phyloP scores from a whole-genome alignment of 2,329 filamentous ascomycete genomes.

The Cercospora sojina region DNA sequence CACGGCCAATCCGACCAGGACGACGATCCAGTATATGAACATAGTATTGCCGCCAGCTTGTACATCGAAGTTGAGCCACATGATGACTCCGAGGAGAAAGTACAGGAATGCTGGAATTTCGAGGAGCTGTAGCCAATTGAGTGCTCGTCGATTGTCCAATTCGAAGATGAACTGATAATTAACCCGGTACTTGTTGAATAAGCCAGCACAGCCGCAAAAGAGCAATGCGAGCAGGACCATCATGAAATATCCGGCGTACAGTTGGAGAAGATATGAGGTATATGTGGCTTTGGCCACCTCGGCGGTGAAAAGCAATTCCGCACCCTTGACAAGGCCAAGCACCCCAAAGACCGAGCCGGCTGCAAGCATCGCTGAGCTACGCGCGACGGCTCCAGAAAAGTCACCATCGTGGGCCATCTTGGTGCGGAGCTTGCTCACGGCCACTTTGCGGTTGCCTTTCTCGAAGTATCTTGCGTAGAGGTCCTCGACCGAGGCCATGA shows the following conservation, averaged over 20 bases:
- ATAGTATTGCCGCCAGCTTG: conserved; percentile 61
- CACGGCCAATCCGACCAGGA: conserved; percentile 69
- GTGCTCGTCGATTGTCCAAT: conserved; percentile 74
- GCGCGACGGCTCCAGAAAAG: conserved; percentile 59
- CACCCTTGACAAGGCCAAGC: conserved; percentile 45
- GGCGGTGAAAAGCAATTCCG: conserved; percentile 17
- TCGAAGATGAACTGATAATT: conserved; percentile 92
- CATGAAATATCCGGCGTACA: conserved; percentile 91
- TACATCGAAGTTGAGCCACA: conserved; percentile 85
- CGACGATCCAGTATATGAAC: conserved; percentile 82
- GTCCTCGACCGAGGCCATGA: conserved; percentile 81
- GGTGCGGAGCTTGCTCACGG: conserved; percentile 79
- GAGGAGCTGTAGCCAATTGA: conserved; percentile 86
- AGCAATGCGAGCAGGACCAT: conserved; percentile 74
- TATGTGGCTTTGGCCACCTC: conserved; percentile 30
- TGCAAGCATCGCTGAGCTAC: conserved; percentile 52
- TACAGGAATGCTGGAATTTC: conserved; percentile 85
- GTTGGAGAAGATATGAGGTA: conserved; percentile 50
- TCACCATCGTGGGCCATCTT: conserved; percentile 61
- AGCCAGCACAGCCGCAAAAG: conserved; percentile 80
- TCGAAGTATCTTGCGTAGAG: conserved; percentile 95
- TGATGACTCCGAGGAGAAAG: conserved; percentile 70
- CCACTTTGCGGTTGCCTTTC: conserved; percentile 86
- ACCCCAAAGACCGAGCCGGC: conserved; percentile 46
- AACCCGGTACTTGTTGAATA: conserved; percentile 82